Evolutionary conservation across 139 green algal species (phyloP).

Genomic region (Diplosphaera chodatii): DNA sequence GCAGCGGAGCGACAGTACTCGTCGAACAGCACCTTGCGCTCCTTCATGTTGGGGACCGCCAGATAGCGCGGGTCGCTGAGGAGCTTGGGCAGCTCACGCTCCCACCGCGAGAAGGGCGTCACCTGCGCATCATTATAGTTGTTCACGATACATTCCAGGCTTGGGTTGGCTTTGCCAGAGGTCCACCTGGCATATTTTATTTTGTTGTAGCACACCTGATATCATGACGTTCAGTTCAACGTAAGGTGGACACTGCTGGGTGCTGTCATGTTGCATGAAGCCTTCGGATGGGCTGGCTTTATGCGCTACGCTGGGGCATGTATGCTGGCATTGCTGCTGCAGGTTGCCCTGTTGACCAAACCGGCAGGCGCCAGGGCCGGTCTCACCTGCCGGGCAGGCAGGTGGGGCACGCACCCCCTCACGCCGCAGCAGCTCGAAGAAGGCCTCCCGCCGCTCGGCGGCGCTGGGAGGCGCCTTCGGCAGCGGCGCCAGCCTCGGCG

Average conservation of each 20-base stretch:
- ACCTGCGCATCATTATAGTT: slow-evolving; percentile 14
- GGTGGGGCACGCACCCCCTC: slow-evolving; percentile 37
- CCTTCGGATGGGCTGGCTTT: too few relatives aligned
- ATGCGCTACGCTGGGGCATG: too few relatives aligned
- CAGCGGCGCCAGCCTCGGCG: slow-evolving; percentile 3
- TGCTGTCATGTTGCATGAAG: too few relatives aligned
- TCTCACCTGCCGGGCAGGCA: background rate
- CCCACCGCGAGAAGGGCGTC: slow-evolving; percentile 56
- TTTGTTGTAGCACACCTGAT: too few relatives aligned
- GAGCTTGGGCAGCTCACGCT: slow-evolving; percentile 65
- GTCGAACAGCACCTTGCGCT: slow-evolving; percentile 65
- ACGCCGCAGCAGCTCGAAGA: slow-evolving; percentile 60
- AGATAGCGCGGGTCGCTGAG: slow-evolving; percentile 52
- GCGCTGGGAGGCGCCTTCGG: background rate
- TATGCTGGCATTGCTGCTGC: too few relatives aligned
- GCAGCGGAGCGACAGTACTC: slow-evolving; percentile 60
- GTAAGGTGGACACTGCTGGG: too few relatives aligned
- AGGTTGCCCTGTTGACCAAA: too few relatives aligned
- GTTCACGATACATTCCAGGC: too few relatives aligned
- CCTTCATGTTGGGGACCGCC: slow-evolving; percentile 39
- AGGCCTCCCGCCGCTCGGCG: slow-evolving; percentile 27
- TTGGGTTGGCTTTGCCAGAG: too few relatives aligned
- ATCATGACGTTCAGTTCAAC: too few relatives aligned
- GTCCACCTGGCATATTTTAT: too few relatives aligned
- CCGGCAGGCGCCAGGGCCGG: too few relatives aligned